A percentile compares a stretch with the other conserved stretches of the same genome.
Conservation (phyloP, 352 stramenopile genomes). For the Blastocystis sp. region DNA sequence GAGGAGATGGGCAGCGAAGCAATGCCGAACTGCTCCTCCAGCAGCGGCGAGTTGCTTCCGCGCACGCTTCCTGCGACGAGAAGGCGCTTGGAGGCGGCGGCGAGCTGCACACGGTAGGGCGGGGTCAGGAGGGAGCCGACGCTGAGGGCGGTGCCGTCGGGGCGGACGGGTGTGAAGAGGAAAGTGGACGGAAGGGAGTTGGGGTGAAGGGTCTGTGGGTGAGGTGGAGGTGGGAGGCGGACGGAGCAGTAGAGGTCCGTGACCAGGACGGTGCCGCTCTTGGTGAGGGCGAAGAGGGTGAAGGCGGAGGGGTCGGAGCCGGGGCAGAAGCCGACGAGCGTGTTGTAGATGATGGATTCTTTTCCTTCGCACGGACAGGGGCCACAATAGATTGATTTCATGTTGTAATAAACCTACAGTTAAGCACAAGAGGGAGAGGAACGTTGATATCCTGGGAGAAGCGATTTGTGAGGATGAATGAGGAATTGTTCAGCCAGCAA, state of each 20-base stretch:
- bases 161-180: neutral
- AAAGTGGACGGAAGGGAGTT: neutral
- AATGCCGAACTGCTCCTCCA: slow-evolving; percentile 9
- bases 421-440: neutral
- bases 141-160: neutral
- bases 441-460: neutral
- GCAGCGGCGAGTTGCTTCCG: neutral
- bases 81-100: neutral
- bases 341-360: neutral
- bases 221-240: neutral
- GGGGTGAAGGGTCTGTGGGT: neutral
- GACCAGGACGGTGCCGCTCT: neutral
- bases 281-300: slow-evolving; percentile 29
- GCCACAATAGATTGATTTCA: neutral
- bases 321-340: slow-evolving; percentile 4
- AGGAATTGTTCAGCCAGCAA: slow-evolving; percentile 8
- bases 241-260: slow-evolving; percentile 15
- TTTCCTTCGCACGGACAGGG: neutral
- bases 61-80: neutral
- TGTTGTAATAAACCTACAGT: slow-evolving; percentile 13
- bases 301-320: neutral
- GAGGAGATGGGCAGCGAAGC: neutral
- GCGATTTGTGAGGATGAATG: slow-evolving; percentile 4
- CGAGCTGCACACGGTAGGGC: neutral
- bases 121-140: neutral